Evolutionary conservation across 2,329 filamentous ascomycete genomes (phyloP).

Genomic region (Fusarium marasasianum): DNA sequence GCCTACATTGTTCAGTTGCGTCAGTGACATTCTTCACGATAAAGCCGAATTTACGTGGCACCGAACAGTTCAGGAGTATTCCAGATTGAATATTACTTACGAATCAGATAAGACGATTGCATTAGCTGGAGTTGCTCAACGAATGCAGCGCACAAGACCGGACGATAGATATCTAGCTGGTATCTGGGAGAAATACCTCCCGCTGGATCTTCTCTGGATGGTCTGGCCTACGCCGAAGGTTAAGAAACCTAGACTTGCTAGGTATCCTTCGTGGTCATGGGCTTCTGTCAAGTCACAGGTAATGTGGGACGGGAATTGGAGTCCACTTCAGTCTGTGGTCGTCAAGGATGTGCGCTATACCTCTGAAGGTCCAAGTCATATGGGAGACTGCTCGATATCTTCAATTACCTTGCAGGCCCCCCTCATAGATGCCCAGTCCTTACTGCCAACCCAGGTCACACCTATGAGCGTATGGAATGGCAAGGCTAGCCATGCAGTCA

Average conservation of each 20-base stretch:
- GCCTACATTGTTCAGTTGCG: neutral
- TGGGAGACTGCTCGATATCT: neutral
- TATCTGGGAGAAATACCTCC: neutral
- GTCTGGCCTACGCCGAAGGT: neutral
- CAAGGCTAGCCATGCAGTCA: fast-evolving
- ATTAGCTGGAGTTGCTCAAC: neutral
- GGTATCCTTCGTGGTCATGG: neutral
- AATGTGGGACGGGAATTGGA: neutral
- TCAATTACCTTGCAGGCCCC: neutral
- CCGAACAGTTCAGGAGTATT: neutral
- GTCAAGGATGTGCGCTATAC: neutral
- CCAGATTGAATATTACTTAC: neutral
- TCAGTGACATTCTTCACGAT: fast-evolving
- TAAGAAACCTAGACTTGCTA: fast-evolving
- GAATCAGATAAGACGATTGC: neutral
- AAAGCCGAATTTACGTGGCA: neutral
- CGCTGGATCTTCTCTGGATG: neutral
- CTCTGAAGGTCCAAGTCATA: neutral
- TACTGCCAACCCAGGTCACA: neutral
- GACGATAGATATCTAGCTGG: neutral
- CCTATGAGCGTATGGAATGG: neutral
- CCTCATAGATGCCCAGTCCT: fast-evolving
- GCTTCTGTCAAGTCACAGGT: neutral
- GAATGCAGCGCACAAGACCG: fast-evolving
- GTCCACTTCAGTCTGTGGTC: neutral